Conservation (phyloP, 2,329 filamentous ascomycete genomes). For the Chaetomiaceae sp. region DNA sequence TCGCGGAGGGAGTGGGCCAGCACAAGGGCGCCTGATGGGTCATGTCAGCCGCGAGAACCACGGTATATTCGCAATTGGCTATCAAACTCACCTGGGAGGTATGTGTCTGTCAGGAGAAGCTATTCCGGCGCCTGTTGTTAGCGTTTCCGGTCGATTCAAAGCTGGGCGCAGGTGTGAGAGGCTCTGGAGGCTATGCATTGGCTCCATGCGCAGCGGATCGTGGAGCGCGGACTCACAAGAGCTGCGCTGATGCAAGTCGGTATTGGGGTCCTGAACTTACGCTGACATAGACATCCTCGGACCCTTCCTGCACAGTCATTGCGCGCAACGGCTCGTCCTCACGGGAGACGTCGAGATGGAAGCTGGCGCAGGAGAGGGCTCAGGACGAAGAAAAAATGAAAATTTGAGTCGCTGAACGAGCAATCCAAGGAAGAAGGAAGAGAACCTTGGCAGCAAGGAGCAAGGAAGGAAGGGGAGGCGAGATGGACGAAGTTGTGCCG, state of each 20-base stretch:
- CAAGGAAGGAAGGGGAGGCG: not conserved
- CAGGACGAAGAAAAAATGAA: not conserved
- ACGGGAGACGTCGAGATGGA: not conserved
- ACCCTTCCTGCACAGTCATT: constrained; percentile 27
- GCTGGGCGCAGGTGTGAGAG: not conserved
- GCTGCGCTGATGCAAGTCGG: not conserved
- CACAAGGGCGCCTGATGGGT: constrained; percentile 71
- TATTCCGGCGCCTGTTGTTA: constrained; percentile 37
- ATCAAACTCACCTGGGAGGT: constrained; percentile 71
- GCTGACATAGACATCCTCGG: constrained; percentile 54
- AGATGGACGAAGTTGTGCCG: constrained; percentile 5
- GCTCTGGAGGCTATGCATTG: not conserved
- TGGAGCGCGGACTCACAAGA: not conserved
- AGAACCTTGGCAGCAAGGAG: not conserved
- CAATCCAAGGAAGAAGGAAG: not conserved
- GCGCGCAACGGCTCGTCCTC: constrained; percentile 3
- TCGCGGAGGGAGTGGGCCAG: constrained; percentile 92
- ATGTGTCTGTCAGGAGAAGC: constrained; percentile 89
- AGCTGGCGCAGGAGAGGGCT: not conserved
- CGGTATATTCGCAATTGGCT: constrained; percentile 12
- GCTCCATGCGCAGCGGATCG: not conserved
- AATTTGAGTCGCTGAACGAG: not conserved
- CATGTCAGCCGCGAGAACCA: constrained; percentile 23
- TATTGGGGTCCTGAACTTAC: constrained; percentile 37
- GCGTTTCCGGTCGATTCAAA: constrained; percentile 8